Base-by-base conservation (phyloP, 1,284 basidiomycete genomes). In the Irpex sp. region DNA sequence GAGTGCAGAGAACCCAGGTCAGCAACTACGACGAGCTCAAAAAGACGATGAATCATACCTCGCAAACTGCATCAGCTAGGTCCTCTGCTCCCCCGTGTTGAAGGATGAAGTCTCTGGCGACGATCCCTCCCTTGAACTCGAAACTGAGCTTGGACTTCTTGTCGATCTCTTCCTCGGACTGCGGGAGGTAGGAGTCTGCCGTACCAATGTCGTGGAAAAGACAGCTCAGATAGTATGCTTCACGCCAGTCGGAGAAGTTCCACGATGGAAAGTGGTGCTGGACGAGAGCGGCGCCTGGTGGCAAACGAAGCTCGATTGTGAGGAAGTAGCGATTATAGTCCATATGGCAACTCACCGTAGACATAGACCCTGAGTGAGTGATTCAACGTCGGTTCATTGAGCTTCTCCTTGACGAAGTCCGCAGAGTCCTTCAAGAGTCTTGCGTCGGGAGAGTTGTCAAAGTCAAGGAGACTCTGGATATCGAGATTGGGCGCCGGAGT, bases 91-190 rank as follows among this genome's bases (percentile, higher is more conserved):
- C 81, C 8, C 79, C 81, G 9, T 74, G 70, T 36, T 76, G 63
- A 31, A 84, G 71, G 56, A 85, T 79, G 51, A 83, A 72, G 57
- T 84, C 82, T 38, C 83, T 76, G 36, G 82, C 83, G 37, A 84
- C 76, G 62, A 85, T 83, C 38, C 79, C 83, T 60, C 83, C 83
- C 70, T 83, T 84, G 75, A 85, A 85, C 73, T 86, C 85, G 70
- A 85, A 86, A 26, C 81, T 84, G 74, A 86, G 76, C 66, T 84
- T 82, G 13, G 17, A 19, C 17, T 52, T 52, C 11, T 17, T 52
- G 17, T 52, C 49, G 8, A 52, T 17, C 49, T 52, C 49, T 17
- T 52, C 49, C 5, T 19, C 17, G 8, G 84, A 85, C 48, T 79
- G 80, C 4, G 80, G 70, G 56, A 84, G 76, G 71, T 81, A 82